These are phyloP conservation scores for Ascosphaera pollenicola DNA, from an alignment of 2,329 filamentous ascomycete genomes.

Conservation along the genomic window DNA sequence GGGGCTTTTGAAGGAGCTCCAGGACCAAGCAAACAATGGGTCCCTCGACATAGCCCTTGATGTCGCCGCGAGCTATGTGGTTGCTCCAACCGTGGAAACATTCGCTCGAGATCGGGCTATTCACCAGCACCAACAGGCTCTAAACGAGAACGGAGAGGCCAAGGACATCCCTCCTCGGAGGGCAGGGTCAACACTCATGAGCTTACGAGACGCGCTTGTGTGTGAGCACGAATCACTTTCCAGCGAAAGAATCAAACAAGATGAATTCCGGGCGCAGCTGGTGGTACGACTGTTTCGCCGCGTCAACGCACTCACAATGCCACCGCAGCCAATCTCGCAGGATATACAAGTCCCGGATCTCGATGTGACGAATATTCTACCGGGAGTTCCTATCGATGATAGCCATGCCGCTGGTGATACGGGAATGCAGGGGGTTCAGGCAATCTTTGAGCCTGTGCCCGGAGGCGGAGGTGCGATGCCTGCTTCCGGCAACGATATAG, in stretches of 20 bases:
- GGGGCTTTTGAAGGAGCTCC: slow-evolving; percentile 20
- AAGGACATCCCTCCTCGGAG: neutral
- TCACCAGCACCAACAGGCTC: neutral
- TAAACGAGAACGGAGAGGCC: neutral
- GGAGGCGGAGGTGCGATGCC: slow-evolving; percentile 2
- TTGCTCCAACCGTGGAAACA: slow-evolving; percentile 18
- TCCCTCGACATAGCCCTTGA: slow-evolving; percentile 22
- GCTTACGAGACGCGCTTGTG: slow-evolving; percentile 19
- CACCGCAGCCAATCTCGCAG: slow-evolving; percentile 8
- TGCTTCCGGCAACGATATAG: neutral
- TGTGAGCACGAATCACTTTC: slow-evolving; percentile 18
- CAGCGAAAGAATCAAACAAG: slow-evolving; percentile 18
- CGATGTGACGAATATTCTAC: slow-evolving; percentile 7
- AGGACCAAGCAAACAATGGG: slow-evolving; percentile 18
- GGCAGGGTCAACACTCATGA: slow-evolving; percentile 13
- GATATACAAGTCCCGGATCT: slow-evolving; percentile 17
- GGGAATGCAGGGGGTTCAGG: neutral
- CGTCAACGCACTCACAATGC: slow-evolving; percentile 18
- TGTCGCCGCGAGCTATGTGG: slow-evolving; percentile 20
- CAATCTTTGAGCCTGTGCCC: neutral
- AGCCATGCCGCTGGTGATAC: neutral
- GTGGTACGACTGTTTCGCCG: slow-evolving; percentile 24
- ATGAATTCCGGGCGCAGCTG: slow-evolving; percentile 21
- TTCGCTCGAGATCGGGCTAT: slow-evolving; percentile 16
- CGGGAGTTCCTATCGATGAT: slow-evolving; percentile 1